phyloP scores from a whole-genome alignment of 2,329 filamentous ascomycete species.

The Diaporthe citri region DNA sequence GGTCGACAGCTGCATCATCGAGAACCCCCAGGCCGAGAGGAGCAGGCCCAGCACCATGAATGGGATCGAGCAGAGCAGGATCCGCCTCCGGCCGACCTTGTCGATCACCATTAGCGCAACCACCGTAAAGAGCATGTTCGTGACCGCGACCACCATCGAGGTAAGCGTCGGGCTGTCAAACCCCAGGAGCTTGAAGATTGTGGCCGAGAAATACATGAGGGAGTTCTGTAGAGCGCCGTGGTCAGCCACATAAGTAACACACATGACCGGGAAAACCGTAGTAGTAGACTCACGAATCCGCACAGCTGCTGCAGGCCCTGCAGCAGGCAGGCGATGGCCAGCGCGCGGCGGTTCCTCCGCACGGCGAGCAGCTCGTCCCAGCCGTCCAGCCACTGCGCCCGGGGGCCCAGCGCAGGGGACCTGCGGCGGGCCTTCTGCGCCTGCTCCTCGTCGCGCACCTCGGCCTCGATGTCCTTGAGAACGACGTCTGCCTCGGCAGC shows the following conservation, averaged over 20 bases:
- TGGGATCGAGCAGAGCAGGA: constrained; percentile 85
- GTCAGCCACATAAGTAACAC: constrained; percentile 23
- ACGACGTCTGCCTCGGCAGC: constrained; percentile 67
- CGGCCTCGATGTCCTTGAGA: constrained; percentile 77
- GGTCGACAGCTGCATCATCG: constrained; percentile 65
- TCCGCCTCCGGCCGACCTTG: constrained; percentile 80
- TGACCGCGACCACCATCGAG: constrained; percentile 81
- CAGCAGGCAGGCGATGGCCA: constrained; percentile 87
- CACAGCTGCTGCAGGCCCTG: constrained; percentile 91
- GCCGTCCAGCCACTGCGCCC: constrained; percentile 55
- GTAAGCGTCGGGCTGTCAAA: constrained; percentile 85
- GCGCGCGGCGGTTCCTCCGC: constrained; percentile 77
- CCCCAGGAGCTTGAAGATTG: constrained; percentile 82
- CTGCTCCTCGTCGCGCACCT: constrained; percentile 77
- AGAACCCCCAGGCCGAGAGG: constrained; percentile 79
- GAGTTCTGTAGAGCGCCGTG: constrained; percentile 70
- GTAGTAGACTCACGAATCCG: constrained; percentile 74
- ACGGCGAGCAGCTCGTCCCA: constrained; percentile 68
- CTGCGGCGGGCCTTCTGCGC: constrained; percentile 61
- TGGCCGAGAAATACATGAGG: constrained; percentile 91
- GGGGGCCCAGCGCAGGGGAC: constrained; percentile 44
- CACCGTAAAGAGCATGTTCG: constrained; percentile 86
- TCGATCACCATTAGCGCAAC: constrained; percentile 83
- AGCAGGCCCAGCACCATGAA: constrained; percentile 83
- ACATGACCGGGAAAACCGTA: neutral